Conservation (phyloP, 257 asterid species). For the Ophiorrhiza pumila region DNA sequence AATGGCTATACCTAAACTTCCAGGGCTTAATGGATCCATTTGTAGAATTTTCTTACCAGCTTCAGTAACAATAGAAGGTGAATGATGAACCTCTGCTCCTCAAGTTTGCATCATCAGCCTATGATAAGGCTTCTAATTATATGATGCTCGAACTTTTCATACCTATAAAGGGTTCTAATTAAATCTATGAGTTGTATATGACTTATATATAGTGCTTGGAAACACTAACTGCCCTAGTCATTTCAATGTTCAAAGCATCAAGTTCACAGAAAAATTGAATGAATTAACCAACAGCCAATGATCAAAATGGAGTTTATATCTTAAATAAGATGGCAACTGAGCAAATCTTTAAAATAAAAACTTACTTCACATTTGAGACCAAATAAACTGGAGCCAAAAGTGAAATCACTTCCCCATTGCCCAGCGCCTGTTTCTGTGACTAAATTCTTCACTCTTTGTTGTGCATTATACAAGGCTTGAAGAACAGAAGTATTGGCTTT, state of each 20-base stretch:
- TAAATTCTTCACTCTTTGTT: conserved; percentile 65
- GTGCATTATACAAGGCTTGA: conserved; percentile 84
- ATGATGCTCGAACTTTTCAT: conserved; percentile 94
- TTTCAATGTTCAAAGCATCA: too few relatives aligned
- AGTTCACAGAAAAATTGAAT: too few relatives aligned
- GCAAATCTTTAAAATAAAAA: background rate
- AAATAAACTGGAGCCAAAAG: conserved; percentile 84
- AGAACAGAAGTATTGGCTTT: conserved; percentile 94
- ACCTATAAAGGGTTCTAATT: conserved; percentile 37
- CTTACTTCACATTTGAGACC: conserved; percentile 79
- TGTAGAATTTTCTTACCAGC: conserved; percentile 60
- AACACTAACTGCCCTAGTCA: too few relatives aligned
- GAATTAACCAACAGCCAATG: too few relatives aligned
- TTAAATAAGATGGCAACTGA: background rate
- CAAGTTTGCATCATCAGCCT: conserved; percentile 92
- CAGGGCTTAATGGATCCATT: conserved; percentile 68
- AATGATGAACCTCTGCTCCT: conserved; percentile 96
- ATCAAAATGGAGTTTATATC: too few relatives aligned
- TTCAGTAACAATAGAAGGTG: conserved; percentile 74
- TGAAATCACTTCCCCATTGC: conserved; percentile 89
- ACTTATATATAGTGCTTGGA: too few relatives aligned
- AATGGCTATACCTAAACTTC: conserved; percentile 93
- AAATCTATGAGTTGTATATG: background rate
- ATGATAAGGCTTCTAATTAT: conserved; percentile 95
- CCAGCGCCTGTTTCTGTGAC: conserved; percentile 98